A percentile compares a stretch with the other conserved stretches of the same genome.
Conservation (phyloP, 2,329 filamentous ascomycete genomes). For the Monilinia laxa region DNA sequence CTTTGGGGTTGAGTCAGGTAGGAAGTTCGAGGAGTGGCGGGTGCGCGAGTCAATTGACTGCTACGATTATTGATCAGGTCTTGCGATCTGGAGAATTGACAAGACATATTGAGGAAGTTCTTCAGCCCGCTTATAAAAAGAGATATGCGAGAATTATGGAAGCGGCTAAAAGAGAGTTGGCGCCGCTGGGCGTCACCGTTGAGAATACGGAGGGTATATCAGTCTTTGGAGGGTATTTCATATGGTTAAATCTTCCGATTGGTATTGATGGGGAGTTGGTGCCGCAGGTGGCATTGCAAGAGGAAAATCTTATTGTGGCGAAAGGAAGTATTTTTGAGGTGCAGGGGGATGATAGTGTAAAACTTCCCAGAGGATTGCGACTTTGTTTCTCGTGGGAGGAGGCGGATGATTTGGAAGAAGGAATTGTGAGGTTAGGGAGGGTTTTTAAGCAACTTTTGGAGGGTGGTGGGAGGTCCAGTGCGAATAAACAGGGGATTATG, state of each 20-base stretch:
- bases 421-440: conserved; percentile 60
- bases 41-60: conserved; percentile 55
- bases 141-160: conserved; percentile 54
- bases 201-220: conserved; percentile 42
- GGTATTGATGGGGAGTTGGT: conserved; percentile 51
- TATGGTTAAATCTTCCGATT: conserved; percentile 70
- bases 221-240: conserved; percentile 78
- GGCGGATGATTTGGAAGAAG: conserved; percentile 63
- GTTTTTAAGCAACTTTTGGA: conserved; percentile 43
- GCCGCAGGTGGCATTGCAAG: conserved; percentile 57
- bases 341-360: conserved; percentile 53
- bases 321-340: conserved; percentile 70
- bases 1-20: conserved; percentile 53
- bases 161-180: conserved; percentile 59
- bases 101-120: conserved; percentile 45
- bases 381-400: conserved; percentile 74
- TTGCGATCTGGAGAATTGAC: conserved; percentile 48
- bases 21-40: conserved; percentile 58
- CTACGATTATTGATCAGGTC: conserved; percentile 52
- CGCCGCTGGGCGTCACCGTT: conserved; percentile 59
- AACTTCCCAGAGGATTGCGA: conserved; percentile 60
- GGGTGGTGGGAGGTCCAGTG: conserved; percentile 3
- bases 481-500: not conserved
- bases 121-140: conserved; percentile 49
- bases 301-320: conserved; percentile 67